Evolutionary conservation across 2,329 filamentous ascomycete genomes (phyloP).

Genomic region (Phialophora verrucosa): DNA sequence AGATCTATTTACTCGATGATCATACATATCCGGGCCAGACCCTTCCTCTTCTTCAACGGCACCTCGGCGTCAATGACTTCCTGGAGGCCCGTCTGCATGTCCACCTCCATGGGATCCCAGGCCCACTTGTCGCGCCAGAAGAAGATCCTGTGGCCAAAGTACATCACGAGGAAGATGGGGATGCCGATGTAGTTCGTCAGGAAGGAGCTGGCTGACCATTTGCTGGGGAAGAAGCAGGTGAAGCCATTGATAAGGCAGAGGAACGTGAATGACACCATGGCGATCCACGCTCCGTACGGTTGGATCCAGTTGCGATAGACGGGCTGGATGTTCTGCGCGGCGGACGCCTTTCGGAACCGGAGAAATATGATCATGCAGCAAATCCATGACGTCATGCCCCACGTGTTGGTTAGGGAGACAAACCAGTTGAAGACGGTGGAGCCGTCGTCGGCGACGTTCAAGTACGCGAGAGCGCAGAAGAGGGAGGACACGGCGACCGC

Average conservation of each 20-base stretch:
- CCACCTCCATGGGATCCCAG: conserved; percentile 56
- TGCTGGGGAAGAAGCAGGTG: conserved; percentile 70
- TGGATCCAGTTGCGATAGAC: conserved; percentile 63
- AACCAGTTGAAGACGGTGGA: conserved; percentile 73
- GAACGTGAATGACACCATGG: conserved; percentile 63
- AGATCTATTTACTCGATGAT: conserved; percentile 41
- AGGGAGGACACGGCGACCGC: conserved; percentile 63
- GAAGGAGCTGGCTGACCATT: conserved; percentile 69
- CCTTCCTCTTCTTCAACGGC: conserved; percentile 42
- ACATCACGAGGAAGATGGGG: conserved; percentile 66
- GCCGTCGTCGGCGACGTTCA: conserved; percentile 67
- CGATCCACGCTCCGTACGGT: conserved; percentile 69
- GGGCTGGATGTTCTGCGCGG: conserved; percentile 54
- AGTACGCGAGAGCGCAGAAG: conserved; percentile 69
- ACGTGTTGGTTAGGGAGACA: conserved; percentile 68
- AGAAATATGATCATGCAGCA: conserved; percentile 67
- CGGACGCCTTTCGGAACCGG: conserved; percentile 61
- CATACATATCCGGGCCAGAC: conserved; percentile 44
- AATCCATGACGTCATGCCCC: conserved; percentile 65
- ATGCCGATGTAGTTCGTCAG: conserved; percentile 70
- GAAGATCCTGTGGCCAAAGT: conserved; percentile 58
- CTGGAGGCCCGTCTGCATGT: conserved; percentile 60
- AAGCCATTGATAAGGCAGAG: conserved; percentile 78
- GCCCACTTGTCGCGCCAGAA: conserved; percentile 59
- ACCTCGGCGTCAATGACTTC: conserved; percentile 58